A percentile compares a stretch with the other conserved stretches of the same genome.
Conservation (phyloP, 1,284 basidiomycete genomes). For the Serendipita sp. region DNA sequence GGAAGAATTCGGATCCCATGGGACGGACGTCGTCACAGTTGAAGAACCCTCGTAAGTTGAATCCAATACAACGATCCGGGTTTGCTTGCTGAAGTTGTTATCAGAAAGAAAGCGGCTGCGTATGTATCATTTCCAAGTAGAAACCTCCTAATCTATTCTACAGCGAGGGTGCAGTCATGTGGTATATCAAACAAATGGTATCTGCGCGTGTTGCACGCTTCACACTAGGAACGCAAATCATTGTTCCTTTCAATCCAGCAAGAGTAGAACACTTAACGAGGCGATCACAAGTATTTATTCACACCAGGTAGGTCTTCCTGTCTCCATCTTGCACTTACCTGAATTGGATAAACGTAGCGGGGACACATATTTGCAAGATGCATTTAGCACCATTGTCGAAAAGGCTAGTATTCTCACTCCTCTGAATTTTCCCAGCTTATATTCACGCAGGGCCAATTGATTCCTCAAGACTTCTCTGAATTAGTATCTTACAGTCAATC, state of each 20-base stretch:
- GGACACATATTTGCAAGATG: background rate
- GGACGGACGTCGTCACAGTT: background rate
- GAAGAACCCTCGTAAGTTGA: background rate
- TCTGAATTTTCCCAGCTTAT: background rate
- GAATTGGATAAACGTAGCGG: background rate
- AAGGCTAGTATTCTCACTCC: background rate
- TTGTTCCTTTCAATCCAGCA: background rate
- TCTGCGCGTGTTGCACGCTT: background rate
- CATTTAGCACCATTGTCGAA: background rate
- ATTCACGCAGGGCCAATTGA: background rate
- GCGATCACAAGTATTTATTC: background rate
- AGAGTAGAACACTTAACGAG: background rate
- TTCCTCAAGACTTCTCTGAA: background rate
- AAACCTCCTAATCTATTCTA: background rate
- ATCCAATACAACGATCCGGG: background rate
- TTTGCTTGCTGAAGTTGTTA: background rate
- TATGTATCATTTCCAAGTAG: too few species aligned
- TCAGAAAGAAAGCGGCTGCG: too few species aligned
- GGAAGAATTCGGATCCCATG: background rate
- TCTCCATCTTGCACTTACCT: background rate
- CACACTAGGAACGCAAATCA: background rate
- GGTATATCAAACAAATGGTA: constrained; percentile 6
- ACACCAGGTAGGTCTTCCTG: background rate
- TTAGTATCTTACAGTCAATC: background rate
- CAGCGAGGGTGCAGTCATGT: background rate